Base-by-base conservation (phyloP, 768 basidiomycete genomes). In the Coprinopsis cinerea region DNA sequence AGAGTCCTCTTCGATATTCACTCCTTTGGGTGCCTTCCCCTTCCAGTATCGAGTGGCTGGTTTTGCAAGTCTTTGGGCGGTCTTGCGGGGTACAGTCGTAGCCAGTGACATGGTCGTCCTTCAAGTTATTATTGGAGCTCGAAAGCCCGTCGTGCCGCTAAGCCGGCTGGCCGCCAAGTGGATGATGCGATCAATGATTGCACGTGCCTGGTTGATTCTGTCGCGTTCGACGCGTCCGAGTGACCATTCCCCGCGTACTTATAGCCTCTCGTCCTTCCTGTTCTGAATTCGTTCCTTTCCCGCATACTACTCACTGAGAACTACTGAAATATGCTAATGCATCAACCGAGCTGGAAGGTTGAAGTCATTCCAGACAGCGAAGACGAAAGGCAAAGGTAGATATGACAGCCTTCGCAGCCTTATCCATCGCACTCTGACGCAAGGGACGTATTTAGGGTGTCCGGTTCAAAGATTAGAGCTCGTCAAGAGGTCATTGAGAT, bases 21-120 rank as follows among this genome's bases (percentile, higher is more conserved):
- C 75, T 40, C 87, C 88, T 64, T 89, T 91, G 0, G 91, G 91
- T 0, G 82, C 88, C 57, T 91, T 90, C 48, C 92, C 92, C 57
- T 87, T 88, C 83, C 90, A 89, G 66, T 95, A 94, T 2, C 92
- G 85, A 4, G 80, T 85, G 2, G 81, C 90, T 3, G 92, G 89
- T 45, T 76, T 72, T n/a, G 89, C 77, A 5, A 82, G 75, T n/a
- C 88, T 81, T 18, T 85, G 80, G 6, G 88, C 88, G 52, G 81
- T 78, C 57, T 91, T 91, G 52, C 82, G 76, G 45, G 55, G 53
- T 15, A 65, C 56, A 22, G 67, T 53, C n/a, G 64, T 52, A 2
- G 51, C 51, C 5, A 52, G 62, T 53, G 65, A 67, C 53, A 59
- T 59, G 47, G 55, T 49, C n/a, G n/a, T n/a, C n/a, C n/a, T n/a